Percentiles rank a stretch among this genome's conserved stretches.
Conservation (phyloP, 2,329 filamentous ascomycete species). For the Hypoxylon sp. region DNA sequence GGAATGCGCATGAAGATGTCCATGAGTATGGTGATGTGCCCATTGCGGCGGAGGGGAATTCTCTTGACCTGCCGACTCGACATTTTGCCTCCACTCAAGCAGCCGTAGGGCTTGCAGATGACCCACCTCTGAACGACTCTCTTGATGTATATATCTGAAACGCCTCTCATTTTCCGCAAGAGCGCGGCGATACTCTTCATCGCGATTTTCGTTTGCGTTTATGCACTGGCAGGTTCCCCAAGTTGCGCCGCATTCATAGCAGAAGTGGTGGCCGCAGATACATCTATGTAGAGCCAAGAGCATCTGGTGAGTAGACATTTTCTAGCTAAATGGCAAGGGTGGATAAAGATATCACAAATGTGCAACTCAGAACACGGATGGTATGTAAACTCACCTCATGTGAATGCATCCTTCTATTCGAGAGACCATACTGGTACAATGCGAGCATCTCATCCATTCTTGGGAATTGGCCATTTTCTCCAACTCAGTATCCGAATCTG, state of each 20-base stretch:
- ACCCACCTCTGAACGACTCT: not conserved
- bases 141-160: not conserved
- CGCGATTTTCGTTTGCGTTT: too few relatives aligned
- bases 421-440: constrained; percentile 19
- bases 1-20: not conserved
- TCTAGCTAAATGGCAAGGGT: not conserved
- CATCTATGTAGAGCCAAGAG: constrained; percentile 6
- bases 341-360: not conserved
- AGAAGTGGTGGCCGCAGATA: constrained; percentile 24
- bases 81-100: not conserved
- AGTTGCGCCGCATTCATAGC: constrained; percentile 15
- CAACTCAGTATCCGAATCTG: constrained; percentile 2
- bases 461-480: not conserved
- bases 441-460: constrained; percentile 21
- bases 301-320: not conserved
- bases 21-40: not conserved
- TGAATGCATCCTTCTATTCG: constrained; percentile 20
- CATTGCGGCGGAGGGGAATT: too few relatives aligned
- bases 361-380: not conserved
- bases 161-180: not conserved
- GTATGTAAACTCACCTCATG: constrained; percentile 27
- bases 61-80: too few relatives aligned
- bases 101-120: not conserved
- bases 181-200: not conserved
- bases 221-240: constrained; percentile 14